Percentiles rank a stretch among this genome's conserved stretches.
Evolutionary conservation across 805 yeast species (phyloP).

Genomic region (Candida ascalaphidarum): DNA sequence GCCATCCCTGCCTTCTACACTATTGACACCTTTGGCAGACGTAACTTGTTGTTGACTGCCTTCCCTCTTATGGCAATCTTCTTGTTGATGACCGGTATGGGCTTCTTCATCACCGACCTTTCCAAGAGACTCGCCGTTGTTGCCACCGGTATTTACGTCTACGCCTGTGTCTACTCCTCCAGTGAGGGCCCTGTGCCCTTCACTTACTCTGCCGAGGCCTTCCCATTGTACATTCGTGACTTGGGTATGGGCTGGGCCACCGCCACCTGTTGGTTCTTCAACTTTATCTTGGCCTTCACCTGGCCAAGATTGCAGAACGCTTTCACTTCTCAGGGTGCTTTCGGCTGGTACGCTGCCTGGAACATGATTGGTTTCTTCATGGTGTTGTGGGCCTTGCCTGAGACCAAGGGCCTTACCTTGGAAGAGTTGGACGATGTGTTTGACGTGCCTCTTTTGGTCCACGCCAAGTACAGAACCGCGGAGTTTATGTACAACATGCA

Average conservation of each 20-base stretch:
- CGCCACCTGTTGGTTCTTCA: constrained; percentile 68
- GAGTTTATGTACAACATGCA: constrained; percentile 34
- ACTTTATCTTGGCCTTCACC: constrained; percentile 61
- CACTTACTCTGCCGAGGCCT: constrained; percentile 80
- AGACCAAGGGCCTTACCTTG: constrained; percentile 62
- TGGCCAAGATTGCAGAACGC: constrained; percentile 68
- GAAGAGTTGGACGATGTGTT: constrained; percentile 75
- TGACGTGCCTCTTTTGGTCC: constrained; percentile 46
- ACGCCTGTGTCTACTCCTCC: constrained; percentile 65
- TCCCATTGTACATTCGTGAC: constrained; percentile 72
- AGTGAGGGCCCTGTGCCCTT: constrained; percentile 91
- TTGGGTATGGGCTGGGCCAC: constrained; percentile 76
- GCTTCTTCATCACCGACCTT: constrained; percentile 53
- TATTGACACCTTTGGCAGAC: constrained; percentile 71
- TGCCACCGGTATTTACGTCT: constrained; percentile 66
- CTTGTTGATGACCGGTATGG: constrained; percentile 56
- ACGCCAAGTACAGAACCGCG: constrained; percentile 36
- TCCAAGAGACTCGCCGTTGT: constrained; percentile 60
- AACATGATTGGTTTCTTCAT: constrained; percentile 62
- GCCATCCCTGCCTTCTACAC: constrained; percentile 79
- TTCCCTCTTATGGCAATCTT: constrained; percentile 61
- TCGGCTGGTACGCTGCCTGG: constrained; percentile 86
- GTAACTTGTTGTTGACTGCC: constrained; percentile 47
- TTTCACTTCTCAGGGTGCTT: constrained; percentile 76
- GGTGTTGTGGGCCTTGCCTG: constrained; percentile 66